phyloP scores from a whole-genome alignment of 768 basidiomycete genomes.

The Kwoniella bestiolae region DNA sequence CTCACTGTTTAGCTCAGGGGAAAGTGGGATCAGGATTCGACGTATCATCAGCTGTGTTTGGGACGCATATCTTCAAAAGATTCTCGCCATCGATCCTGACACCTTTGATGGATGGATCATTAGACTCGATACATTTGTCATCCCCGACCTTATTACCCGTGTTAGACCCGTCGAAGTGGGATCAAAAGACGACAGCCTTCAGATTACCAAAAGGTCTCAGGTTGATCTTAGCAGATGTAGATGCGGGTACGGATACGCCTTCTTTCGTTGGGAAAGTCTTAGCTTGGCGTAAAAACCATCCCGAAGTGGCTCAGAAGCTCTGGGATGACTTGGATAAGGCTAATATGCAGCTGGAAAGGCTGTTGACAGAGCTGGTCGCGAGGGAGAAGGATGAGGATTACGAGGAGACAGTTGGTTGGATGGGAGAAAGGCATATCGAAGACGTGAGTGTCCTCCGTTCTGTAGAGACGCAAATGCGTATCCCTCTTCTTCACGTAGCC shows the following conservation, averaged over 20 bases:
- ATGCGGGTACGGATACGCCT: constrained; percentile 94
- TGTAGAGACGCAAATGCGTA: too few species aligned
- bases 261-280: constrained; percentile 89
- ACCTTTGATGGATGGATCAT: constrained; percentile 34
- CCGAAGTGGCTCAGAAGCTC: constrained; percentile 59
- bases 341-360: constrained; percentile 33
- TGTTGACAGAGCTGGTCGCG: constrained; percentile 26
- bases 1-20: constrained; percentile 95
- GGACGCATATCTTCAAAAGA: constrained; percentile 88
- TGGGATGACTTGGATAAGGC: constrained; percentile 35
- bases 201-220: constrained; percentile 80
- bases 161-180: constrained; percentile 64
- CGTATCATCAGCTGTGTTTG: constrained; percentile 89
- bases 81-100: constrained; percentile 62
- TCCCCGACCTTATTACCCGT: constrained; percentile 11
- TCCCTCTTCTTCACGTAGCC: too few species aligned
- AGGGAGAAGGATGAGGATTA: constrained; percentile 32
- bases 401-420: constrained; percentile 15
- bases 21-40: constrained; percentile 99
- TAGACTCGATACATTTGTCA: constrained; percentile 7
- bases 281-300: constrained; percentile 77
- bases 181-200: constrained; percentile 70
- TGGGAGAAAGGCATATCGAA: constrained; percentile 13
- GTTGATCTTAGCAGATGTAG: constrained; percentile 91
- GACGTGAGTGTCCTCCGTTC: constrained; percentile 22